Evolutionary conservation across 2,329 filamentous ascomycete genomes (phyloP), one percentile per base, ranked within the genome.

Genomic region (Fusarium odoratissimum): DNA sequence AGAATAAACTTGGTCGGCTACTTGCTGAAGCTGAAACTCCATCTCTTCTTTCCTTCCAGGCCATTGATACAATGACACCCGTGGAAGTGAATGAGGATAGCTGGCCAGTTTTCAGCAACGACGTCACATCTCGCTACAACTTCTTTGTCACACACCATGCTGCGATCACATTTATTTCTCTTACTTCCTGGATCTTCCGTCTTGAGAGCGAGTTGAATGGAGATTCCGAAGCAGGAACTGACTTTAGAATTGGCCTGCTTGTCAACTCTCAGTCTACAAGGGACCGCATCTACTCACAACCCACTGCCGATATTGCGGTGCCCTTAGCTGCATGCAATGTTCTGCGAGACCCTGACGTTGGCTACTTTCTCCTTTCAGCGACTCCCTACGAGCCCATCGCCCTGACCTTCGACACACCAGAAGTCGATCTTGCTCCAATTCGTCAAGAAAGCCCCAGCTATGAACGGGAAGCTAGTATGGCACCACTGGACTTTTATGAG

Each of bases 71-170:
- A 7, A 85, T 90, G 77, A 86, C 82, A 59, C 82, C 85, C 1
- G 80, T 84, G 11, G 90, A 92, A 77, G 83, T 89, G 48, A 86
- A 81, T 64, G 84, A 88, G 42, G 86, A 87, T 46, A 85, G 85
- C 72, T 92, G 90, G 90, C 90, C 90, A 10, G 85, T 90, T 42
- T 91, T 92, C 74, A 91, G 88, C 72, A 77, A 84, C 10, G 90
- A 92, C 71, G 86, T 88, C 60, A 88, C 86, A 44, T 91, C 90
- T 8, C 85, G 89, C 38, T 92, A 92, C 78, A 87, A 84, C 19
- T 90, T 92, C 73, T 91, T 87, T 70, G 83, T 92, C 59, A 91
- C 90, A 0, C 87, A 91, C 70, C 85, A 89, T 42, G 87, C 86
- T 9, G 89, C 87, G 64, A 88, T 92, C 73, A 90, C 87, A 2